These are phyloP conservation scores for Herpetospermum pedunculosum DNA, from an alignment of 306 rosid genomes.

Conservation along the genomic window DNA sequence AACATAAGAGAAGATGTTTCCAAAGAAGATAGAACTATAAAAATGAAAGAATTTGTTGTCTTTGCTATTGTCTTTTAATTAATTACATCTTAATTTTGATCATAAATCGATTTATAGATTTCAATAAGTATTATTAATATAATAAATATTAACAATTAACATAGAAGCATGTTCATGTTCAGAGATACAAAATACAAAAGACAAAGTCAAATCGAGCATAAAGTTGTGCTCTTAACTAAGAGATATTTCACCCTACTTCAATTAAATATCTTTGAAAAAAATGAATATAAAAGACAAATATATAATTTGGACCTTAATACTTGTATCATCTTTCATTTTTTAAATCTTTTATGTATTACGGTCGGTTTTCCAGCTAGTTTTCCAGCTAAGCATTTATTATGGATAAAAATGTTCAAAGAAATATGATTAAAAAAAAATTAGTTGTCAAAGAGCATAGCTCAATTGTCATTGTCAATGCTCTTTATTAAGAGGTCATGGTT, in stretches of 20 bases:
- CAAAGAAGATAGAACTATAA: background rate
- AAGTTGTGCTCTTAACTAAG: no score
- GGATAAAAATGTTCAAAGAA: background rate
- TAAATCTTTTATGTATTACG: background rate
- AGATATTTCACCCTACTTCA: no score
- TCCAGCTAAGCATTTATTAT: background rate
- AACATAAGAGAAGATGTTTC: background rate
- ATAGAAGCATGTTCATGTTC: background rate
- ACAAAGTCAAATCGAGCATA: no score
- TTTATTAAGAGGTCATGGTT: no score
- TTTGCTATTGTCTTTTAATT: background rate
- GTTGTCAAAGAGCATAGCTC: no score
- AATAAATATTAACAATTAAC: background rate
- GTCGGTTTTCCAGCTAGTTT: no score
- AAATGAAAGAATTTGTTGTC: background rate
- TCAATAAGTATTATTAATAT: background rate
- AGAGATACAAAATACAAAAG: no score
- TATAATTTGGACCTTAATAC: background rate
- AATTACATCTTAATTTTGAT: background rate
- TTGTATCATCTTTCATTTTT: background rate
- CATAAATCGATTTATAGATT: background rate
- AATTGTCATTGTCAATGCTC: no score
- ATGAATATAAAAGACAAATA: background rate
- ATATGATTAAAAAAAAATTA: no score
- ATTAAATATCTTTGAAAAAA: no score